Conservation (phyloP, 1,284 basidiomycete species). For the Cutaneotrichosporon sp. region DNA sequence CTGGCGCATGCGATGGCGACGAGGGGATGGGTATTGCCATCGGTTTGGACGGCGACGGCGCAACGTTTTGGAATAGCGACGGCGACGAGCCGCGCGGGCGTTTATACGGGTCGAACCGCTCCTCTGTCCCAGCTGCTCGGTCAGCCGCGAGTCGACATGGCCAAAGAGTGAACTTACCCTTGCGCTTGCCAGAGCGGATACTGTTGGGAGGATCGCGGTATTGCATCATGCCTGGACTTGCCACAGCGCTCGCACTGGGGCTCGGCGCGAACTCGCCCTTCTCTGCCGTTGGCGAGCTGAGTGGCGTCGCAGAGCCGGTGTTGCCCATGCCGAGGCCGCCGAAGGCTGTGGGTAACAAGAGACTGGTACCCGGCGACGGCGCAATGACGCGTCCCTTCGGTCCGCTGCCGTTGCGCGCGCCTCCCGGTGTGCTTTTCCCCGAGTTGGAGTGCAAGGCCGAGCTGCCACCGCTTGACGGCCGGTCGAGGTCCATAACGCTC, state of each 20-base stretch:
- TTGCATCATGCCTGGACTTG: conserved; percentile 43
- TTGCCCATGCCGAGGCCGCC: conserved; percentile 40
- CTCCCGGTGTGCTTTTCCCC: conserved; percentile 24
- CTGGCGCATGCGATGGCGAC: conserved; percentile 39
- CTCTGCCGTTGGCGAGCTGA: conserved; percentile 46
- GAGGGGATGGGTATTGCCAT: conserved; percentile 41
- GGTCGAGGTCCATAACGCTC: conserved; percentile 50
- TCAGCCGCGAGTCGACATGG: neutral
- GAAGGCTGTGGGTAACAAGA: conserved; percentile 43
- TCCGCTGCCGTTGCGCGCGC: conserved; percentile 4
- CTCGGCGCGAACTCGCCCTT: conserved; percentile 33
- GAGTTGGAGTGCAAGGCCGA: conserved; percentile 13
- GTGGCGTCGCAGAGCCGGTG: conserved; percentile 30
- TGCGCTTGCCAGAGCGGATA: conserved; percentile 45
- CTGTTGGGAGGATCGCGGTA: conserved; percentile 41
- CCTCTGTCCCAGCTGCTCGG: conserved; percentile 35
- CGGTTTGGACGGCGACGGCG: conserved; percentile 39
- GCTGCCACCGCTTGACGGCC: conserved; percentile 27
- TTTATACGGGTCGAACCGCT: conserved; percentile 52
- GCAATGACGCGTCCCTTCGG: conserved; percentile 2
- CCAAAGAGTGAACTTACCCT: conserved; percentile 33
- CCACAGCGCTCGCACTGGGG: conserved; percentile 8
- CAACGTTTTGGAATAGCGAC: conserved; percentile 30
- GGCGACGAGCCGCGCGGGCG: conserved; percentile 47
- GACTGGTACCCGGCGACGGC: conserved; percentile 34